Evolutionary conservation across 2,329 filamentous ascomycete genomes (phyloP).

Genomic region (Trichoderma polysporum): DNA sequence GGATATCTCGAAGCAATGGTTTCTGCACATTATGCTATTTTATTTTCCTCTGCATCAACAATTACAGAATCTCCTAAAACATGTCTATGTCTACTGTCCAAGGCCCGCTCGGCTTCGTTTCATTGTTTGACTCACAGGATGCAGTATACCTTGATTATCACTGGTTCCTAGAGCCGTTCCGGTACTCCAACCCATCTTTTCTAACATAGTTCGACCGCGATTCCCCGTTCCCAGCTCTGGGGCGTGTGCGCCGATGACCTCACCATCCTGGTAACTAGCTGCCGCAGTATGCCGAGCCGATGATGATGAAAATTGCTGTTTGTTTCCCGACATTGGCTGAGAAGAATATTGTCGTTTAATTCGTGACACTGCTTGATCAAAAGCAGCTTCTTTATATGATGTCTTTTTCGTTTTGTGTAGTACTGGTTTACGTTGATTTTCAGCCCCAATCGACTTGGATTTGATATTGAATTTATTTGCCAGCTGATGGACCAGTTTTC

Average conservation of each 20-base stretch:
- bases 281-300: slow-evolving; percentile 26
- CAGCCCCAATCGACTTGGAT: slow-evolving; percentile 79
- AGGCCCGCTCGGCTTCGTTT: slow-evolving; percentile 84
- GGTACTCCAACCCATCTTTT: slow-evolving; percentile 95
- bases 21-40: slow-evolving; percentile 55
- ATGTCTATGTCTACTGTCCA: slow-evolving; percentile 41
- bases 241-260: slow-evolving; percentile 81
- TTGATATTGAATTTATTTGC: slow-evolving; percentile 74
- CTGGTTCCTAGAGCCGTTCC: slow-evolving; percentile 79
- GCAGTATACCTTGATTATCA: slow-evolving; percentile 84
- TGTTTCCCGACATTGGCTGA: slow-evolving; percentile 46
- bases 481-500: slow-evolving; percentile 78
- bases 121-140: slow-evolving; percentile 82
- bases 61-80: slow-evolving; percentile 11
- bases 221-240: slow-evolving; percentile 82
- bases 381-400: slow-evolving; percentile 57
- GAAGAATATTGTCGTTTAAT: slow-evolving; percentile 54
- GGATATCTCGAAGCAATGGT: slow-evolving; percentile 63
- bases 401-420: slow-evolving; percentile 74
- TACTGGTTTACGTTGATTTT: slow-evolving; percentile 70
- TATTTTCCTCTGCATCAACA: slow-evolving; percentile 11
- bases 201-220: slow-evolving; percentile 80
- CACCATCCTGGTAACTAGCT: slow-evolving; percentile 71
- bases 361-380: slow-evolving; percentile 48
- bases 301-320: slow-evolving; percentile 33